Conservation (phyloP, 805 yeast genomes). For the Danielia oregonensis region DNA sequence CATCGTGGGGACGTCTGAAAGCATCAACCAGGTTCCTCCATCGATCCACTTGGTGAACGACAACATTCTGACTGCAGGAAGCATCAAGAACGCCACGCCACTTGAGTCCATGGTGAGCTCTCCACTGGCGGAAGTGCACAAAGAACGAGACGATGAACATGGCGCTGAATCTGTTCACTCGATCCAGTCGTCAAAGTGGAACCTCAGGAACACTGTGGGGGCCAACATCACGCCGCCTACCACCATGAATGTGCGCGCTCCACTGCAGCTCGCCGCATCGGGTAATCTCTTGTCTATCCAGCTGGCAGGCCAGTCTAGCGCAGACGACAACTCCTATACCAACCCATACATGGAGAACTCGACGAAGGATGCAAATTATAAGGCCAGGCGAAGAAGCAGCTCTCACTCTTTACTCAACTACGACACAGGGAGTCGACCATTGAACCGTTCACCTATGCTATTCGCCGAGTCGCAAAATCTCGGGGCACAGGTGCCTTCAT, state of each 20-base stretch:
- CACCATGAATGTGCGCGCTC: conserved; percentile 1
- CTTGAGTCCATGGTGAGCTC: conserved; percentile 7
- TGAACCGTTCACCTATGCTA: conserved; percentile 10
- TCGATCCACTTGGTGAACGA: conserved; percentile 12
- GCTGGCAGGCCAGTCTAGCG: not conserved
- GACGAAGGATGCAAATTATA: conserved; percentile 6
- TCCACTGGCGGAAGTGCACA: conserved; percentile 7
- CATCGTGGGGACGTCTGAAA: conserved; percentile 3
- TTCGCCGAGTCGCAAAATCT: conserved; percentile 4
- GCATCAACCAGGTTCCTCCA: conserved; percentile 11
- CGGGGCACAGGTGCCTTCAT: not conserved
- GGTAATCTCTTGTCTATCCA: no score
- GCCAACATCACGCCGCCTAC: conserved; percentile 17
- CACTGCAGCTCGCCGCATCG: conserved; percentile 10
- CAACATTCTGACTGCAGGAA: conserved; percentile 12
- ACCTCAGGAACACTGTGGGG: conserved; percentile 9
- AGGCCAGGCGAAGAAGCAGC: conserved; percentile 10
- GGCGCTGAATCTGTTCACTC: conserved; percentile 23
- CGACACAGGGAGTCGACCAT: conserved; percentile 3
- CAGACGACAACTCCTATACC: conserved; percentile 19
- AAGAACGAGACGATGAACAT: conserved; percentile 7
- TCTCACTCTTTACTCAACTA: conserved; percentile 11
- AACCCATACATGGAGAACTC: conserved; percentile 23
- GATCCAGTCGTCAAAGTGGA: conserved; percentile 17
- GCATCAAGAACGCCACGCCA: conserved; percentile 7